Evolutionary conservation across 352 stramenopile species (phyloP).

Genomic region (Plasmopara viticola): DNA sequence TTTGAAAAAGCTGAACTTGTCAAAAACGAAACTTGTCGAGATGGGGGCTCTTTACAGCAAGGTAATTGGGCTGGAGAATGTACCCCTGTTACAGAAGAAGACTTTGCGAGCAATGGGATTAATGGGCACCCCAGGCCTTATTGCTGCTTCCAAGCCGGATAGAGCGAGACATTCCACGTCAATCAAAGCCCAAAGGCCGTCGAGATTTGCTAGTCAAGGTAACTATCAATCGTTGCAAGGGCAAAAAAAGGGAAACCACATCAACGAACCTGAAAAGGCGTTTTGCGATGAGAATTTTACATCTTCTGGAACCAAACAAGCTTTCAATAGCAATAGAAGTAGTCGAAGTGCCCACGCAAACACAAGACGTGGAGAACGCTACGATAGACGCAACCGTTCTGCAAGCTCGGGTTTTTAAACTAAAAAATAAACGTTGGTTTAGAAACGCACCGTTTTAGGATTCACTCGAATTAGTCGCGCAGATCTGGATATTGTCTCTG

Average conservation of each 20-base stretch:
- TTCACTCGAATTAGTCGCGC: no score
- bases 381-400: constrained; percentile 11
- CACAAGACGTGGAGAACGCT: constrained; percentile 9
- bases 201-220: constrained; percentile 11
- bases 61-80: constrained; percentile 48
- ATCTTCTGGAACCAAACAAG: background rate
- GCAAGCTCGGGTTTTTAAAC: background rate
- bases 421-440: background rate
- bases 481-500: no score
- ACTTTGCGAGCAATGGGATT: constrained; percentile 79
- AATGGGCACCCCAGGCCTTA: constrained; percentile 62
- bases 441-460: no score
- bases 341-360: constrained; percentile 8
- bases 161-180: constrained; percentile 10
- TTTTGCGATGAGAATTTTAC: constrained; percentile 12
- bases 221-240: constrained; percentile 14
- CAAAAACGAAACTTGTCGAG: constrained; percentile 61
- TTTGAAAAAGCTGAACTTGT: constrained; percentile 48
- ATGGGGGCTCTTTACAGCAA: constrained; percentile 60
- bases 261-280: constrained; percentile 3
- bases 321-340: constrained; percentile 6
- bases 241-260: constrained; percentile 3
- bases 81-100: constrained; percentile 78
- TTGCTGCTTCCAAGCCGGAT: constrained; percentile 12
- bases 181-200: constrained; percentile 8